phyloP scores from a whole-genome alignment of 1,139 yeast species.

The Suhomyces anneliseae region DNA sequence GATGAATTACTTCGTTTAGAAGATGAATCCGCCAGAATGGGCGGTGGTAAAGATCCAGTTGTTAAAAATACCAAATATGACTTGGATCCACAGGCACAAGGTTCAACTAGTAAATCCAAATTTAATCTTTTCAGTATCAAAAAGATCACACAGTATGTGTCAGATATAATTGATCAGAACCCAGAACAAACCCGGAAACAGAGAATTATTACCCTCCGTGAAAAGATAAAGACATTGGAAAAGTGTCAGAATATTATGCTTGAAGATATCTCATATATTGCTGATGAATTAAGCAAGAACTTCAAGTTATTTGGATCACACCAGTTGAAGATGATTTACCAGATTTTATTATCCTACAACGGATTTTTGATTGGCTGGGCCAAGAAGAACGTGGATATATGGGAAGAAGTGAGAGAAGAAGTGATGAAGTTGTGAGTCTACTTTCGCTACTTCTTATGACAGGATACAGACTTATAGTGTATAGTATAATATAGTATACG shows the following conservation, averaged over 20 bases:
- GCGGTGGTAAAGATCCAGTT: conserved; percentile 28
- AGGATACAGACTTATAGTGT: not conserved
- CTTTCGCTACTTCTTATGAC: not conserved
- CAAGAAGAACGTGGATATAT: conserved; percentile 63
- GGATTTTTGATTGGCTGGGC: conserved; percentile 69
- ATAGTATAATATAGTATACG: not conserved
- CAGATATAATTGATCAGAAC: conserved; percentile 68
- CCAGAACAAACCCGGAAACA: conserved; percentile 66
- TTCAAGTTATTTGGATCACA: conserved; percentile 50
- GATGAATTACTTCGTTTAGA: conserved; percentile 44
- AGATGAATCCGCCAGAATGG: conserved; percentile 39
- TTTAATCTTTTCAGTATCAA: conserved; percentile 32
- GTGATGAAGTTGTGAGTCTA: conserved; percentile 21
- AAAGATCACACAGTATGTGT: conserved; percentile 62
- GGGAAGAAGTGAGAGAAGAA: conserved; percentile 66
- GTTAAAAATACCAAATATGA: conserved; percentile 33
- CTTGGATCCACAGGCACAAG: conserved; percentile 19
- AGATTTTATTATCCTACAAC: conserved; percentile 52
- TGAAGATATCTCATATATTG: conserved; percentile 54
- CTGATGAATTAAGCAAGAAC: conserved; percentile 52
- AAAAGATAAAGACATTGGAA: conserved; percentile 53
- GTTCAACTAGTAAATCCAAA: conserved; percentile 17
- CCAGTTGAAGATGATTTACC: conserved; percentile 46
- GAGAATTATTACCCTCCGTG: conserved; percentile 50
- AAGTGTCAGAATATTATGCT: conserved; percentile 60